Percentiles rank a stretch among this genome's conserved stretches.
Evolutionary conservation across 441 rosid genomes (phyloP).

Genomic region (Erodium texanum): DNA sequence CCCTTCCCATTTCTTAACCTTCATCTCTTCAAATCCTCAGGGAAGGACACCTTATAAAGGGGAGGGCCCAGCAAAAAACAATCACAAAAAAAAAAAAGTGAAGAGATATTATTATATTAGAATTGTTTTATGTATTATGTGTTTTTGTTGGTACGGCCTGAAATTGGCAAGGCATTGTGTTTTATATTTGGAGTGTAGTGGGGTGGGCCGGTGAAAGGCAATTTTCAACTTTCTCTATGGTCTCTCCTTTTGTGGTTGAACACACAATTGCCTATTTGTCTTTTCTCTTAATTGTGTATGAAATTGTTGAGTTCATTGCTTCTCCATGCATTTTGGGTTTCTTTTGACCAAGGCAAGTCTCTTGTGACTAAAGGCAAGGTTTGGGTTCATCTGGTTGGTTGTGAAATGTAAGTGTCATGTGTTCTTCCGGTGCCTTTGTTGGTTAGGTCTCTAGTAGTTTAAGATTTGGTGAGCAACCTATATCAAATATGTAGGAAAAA

Average conservation of each 20-base stretch:
- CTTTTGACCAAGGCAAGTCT: background rate
- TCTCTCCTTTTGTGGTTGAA: slow-evolving; percentile 11
- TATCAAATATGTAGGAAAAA: too few relatives aligned
- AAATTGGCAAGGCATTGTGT: slow-evolving; percentile 17
- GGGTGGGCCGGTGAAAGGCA: slow-evolving; percentile 42
- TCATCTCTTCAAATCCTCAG: background rate
- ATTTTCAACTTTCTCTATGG: slow-evolving; percentile 45
- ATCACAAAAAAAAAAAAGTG: too few relatives aligned
- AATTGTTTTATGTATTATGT: too few relatives aligned
- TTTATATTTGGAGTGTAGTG: slow-evolving; percentile 14
- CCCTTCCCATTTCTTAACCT: too few relatives aligned
- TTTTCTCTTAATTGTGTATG: slow-evolving; percentile 11
- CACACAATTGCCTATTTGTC: too few relatives aligned
- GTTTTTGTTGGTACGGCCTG: slow-evolving; percentile 7
- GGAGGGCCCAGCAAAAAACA: slow-evolving; percentile 5
- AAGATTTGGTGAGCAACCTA: background rate
- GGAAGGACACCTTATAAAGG: slow-evolving; percentile 20
- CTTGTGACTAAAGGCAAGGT: background rate
- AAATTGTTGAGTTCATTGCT: background rate
- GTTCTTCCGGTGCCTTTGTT: background rate
- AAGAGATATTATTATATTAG: too few relatives aligned
- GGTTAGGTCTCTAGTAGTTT: background rate
- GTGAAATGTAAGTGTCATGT: background rate
- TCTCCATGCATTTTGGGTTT: background rate
- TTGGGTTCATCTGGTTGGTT: background rate